Conservation (phyloP, 225 moss, liverwort and hornwort species). For the Bryoerythrophyllum caledonicum region DNA sequence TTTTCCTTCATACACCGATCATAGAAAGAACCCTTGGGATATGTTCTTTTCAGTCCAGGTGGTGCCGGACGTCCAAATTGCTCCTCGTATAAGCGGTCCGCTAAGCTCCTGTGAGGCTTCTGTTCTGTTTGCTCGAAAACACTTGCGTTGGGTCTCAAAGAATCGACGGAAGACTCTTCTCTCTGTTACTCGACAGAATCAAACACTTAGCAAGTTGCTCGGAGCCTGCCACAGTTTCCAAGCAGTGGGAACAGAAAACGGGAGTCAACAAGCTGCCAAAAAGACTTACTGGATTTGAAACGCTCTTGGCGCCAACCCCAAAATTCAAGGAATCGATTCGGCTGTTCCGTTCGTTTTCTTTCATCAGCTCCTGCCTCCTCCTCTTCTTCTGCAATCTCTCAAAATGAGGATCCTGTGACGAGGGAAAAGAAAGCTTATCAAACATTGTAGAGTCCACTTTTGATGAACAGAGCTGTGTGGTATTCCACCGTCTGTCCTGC, state of each 20-base stretch:
- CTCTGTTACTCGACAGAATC: constrained; percentile 22
- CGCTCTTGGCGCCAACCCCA: constrained; percentile 29
- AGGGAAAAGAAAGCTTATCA: constrained; percentile 36
- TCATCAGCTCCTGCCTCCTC: constrained; percentile 39
- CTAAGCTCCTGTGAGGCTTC: constrained; percentile 52
- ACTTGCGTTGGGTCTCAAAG: constrained; percentile 41
- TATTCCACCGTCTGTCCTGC: constrained; percentile 9
- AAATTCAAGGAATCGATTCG: constrained; percentile 30
- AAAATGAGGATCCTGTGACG: constrained; percentile 31
- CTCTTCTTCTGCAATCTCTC: constrained; percentile 50
- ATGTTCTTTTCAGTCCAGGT: constrained; percentile 47
- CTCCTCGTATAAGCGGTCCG: constrained; percentile 59
- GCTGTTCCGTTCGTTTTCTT: constrained; percentile 33
- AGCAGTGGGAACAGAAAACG: neutral
- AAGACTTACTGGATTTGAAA: constrained; percentile 35
- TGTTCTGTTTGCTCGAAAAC: constrained; percentile 30
- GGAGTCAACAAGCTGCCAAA: neutral
- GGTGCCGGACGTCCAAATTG: constrained; percentile 61
- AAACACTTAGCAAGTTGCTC: constrained; percentile 10
- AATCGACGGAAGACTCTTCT: constrained; percentile 25
- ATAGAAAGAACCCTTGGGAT: constrained; percentile 60
- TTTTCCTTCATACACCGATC: constrained; percentile 61
- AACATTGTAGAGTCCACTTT: constrained; percentile 29
- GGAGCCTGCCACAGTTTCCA: neutral
- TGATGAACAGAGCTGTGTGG: neutral